Evolutionary conservation across 163 green algal genomes (phyloP), one percentile per base, ranked within the genome.

Genomic region (Chloromonas sp.): DNA sequence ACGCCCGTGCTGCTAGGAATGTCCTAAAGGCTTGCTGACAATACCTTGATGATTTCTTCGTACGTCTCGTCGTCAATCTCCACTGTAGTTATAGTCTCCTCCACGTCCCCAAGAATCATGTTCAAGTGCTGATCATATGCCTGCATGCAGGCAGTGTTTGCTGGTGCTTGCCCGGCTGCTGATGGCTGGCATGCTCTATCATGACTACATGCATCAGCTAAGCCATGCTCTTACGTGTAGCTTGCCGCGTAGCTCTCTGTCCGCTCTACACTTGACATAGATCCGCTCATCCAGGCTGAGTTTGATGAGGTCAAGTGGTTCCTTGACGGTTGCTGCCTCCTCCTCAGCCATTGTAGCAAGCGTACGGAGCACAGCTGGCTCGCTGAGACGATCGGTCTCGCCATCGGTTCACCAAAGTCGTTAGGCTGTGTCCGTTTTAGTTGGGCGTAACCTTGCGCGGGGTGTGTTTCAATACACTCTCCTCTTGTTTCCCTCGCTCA

Each of bases 91-190:
- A 99, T 93, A 0, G 92, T 97, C 91, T 99, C 97, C 90, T 99
- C 97, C 59, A 99, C 97, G 2, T 99, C 97, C 1, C 97, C 97
- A 60, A 99, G 87, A 14, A 99, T 98, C 94, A 99, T 99, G 89
- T 99, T 99, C 59, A 99, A 85, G 87, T 99, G 97, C 91, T 99
- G 97, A 86, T 99, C 97, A 86, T 99, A 99, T 2, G 97, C 97
- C 95, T 99, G 93, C 74, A 80, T 80, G 74, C 14, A 59, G 36
- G 36, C 36, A 36, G 36, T 36, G 1, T 78, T 2, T 14, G 71
- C n/a, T 78, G 71, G 1, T 36, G 36, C 36, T 36, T 78, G 71
- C 71, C 70, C 70, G 70, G 70, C 36, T 14, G 14, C 2, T n/a
- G 11, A n/a, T 77, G 70, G 71, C 14, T 15, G 36, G 14, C 2